Evolutionary conservation across 2,329 filamentous ascomycete genomes (phyloP), one percentile per base, ranked within the genome.

Genomic region (Colletotrichum sp.): DNA sequence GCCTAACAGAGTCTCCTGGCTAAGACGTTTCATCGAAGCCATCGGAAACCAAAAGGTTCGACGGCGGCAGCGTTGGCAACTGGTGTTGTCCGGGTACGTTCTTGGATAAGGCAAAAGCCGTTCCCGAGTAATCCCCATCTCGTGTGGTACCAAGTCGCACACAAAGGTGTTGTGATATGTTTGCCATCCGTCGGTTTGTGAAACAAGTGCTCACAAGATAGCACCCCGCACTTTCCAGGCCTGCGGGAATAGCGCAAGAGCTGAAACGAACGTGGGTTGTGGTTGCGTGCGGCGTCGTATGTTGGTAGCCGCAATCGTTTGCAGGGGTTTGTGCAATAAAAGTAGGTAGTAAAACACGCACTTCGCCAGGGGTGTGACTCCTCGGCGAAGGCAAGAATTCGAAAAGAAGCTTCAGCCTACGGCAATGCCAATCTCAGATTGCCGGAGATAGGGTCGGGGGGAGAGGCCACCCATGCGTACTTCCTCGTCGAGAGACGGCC

Each of bases 381-480:
- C 16, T 70, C 36, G 36, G 56, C 36, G 28, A 66, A 60, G 30
- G 39, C 32, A 43, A 48, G 56, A 39, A 48, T 36, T n/a, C 12
- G n/a, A 34, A 60, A 18, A 10, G 22, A 25, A 8, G n/a, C 56
- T 73, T 89, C 85, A 91, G n/a, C 89, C 89, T 69, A 91, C 87
- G 5, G 89, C 89, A 32, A 87, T 85, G 8, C 90, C 90, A 81
- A 91, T 91, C 62, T 88, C 86, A 13, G 85, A 86, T 71, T 85
- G 82, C 71, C 85, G 85, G 66, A 89, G 82, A 32, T 86, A 80
- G 15, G 89, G 88, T 10, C 88, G 86, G 3, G 89, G 88, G 25
- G 89, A 89, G 7, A 90, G 80, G 4, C 87, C 89, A 7, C 84
- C 87, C 9, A 87, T 76, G 22, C 84, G 82, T 52, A 84, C 79